Percentiles rank a stretch among this genome's conserved stretches.
phyloP scores from a whole-genome alignment of 495 filamentous ascomycete genomes.

The Podospora pseudoanserina region DNA sequence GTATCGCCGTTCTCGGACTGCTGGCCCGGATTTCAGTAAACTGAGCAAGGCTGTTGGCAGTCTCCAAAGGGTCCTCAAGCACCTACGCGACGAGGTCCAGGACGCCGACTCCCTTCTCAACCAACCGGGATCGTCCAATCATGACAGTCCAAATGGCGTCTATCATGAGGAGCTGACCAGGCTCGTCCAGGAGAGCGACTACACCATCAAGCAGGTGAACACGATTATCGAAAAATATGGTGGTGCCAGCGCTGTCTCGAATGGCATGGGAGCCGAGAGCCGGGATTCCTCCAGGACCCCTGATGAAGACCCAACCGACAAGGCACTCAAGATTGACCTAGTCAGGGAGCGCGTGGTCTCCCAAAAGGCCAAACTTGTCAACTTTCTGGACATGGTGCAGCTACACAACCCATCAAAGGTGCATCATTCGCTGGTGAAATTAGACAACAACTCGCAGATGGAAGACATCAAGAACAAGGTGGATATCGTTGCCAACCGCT shows the following conservation, averaged over 20 bases:
- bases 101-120: constrained; percentile 49
- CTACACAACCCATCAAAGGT: constrained; percentile 38
- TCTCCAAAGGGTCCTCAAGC: constrained; percentile 46
- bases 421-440: constrained; percentile 21
- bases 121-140: constrained; percentile 21
- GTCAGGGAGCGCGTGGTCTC: constrained; percentile 36
- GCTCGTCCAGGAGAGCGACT: constrained; percentile 49
- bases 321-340: constrained; percentile 34
- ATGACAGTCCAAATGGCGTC: constrained; percentile 19
- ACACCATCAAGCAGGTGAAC: constrained; percentile 46
- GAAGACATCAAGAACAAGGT: constrained; percentile 49
- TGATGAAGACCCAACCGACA: constrained; percentile 30
- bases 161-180: constrained; percentile 43
- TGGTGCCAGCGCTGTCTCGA: constrained; percentile 17
- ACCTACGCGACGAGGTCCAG: constrained; percentile 48
- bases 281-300: background rate
- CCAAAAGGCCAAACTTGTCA: constrained; percentile 42
- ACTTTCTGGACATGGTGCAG: constrained; percentile 47
- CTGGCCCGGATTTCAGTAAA: constrained; percentile 39
- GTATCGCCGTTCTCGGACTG: constrained; percentile 36
- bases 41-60: constrained; percentile 38
- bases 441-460: constrained; percentile 28
- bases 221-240: constrained; percentile 42
- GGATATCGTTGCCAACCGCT: constrained; percentile 46
- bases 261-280: background rate